phyloP scores from a whole-genome alignment of 129 eudicot genomes.

The Escallonia rubra region DNA sequence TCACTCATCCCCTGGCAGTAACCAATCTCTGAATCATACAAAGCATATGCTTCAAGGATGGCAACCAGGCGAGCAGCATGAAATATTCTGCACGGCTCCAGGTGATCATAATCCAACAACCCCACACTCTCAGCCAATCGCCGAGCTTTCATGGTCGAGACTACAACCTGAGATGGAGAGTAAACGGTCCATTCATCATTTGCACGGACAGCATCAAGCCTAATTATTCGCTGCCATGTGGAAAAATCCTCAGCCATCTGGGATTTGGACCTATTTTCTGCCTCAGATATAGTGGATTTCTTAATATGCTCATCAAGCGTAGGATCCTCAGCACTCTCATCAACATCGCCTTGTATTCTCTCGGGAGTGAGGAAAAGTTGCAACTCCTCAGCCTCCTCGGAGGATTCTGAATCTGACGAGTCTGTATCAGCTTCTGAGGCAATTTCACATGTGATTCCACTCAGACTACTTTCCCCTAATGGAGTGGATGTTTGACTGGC shows the following conservation, averaged over 20 bases:
- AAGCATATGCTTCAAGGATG: conserved; percentile 66
- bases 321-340: not conserved
- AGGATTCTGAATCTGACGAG: conserved; percentile 55
- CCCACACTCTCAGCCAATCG: conserved; percentile 50
- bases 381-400: conserved; percentile 36
- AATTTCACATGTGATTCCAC: conserved; percentile 30
- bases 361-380: conserved; percentile 19
- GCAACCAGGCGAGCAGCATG: conserved; percentile 85
- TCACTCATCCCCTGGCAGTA: conserved; percentile 94
- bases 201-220: conserved; percentile 75
- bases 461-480: conserved; percentile 22
- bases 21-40: conserved; percentile 67
- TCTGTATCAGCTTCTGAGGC: conserved; percentile 39
- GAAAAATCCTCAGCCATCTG: conserved; percentile 49
- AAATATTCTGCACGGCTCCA: conserved; percentile 58
- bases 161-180: conserved; percentile 63
- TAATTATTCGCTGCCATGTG: conserved; percentile 76
- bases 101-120: conserved; percentile 53
- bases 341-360: not conserved
- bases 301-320: no score
- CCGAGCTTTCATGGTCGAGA: conserved; percentile 38
- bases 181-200: conserved; percentile 67
- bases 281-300: no score
- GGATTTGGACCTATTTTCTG: conserved; percentile 4
- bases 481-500: not conserved